A percentile compares a stretch with the other conserved stretches of the same genome.
These are phyloP conservation scores for Neurospora hispaniola DNA, from an alignment of 495 filamentous ascomycete genomes.

Conservation along the genomic window DNA sequence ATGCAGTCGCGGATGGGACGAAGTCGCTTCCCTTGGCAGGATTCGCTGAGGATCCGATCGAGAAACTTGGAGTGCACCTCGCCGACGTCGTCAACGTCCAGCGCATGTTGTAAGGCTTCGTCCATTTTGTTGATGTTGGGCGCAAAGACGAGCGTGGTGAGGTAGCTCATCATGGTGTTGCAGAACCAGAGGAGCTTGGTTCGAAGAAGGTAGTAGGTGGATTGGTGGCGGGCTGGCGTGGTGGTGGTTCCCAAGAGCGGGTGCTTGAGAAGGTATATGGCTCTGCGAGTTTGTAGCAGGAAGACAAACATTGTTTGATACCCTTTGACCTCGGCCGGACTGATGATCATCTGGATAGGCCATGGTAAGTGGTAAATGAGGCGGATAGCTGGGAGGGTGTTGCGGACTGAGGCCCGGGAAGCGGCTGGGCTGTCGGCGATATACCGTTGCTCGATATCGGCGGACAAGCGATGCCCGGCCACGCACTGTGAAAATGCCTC, in stretches of 20 bases:
- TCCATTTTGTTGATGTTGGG: slow-evolving; percentile 44
- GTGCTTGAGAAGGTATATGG: slow-evolving; percentile 56
- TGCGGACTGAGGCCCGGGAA: slow-evolving; percentile 33
- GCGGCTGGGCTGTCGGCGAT: slow-evolving; percentile 21
- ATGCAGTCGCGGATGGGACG: slow-evolving; percentile 55
- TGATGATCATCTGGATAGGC: slow-evolving; percentile 78
- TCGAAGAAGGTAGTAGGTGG: slow-evolving; percentile 50
- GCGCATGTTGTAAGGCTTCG: slow-evolving; percentile 42
- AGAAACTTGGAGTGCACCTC: slow-evolving; percentile 54
- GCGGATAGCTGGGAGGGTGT: slow-evolving; percentile 43
- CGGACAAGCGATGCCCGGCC: slow-evolving; percentile 48
- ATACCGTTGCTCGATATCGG: slow-evolving; percentile 36
- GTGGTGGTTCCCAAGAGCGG: slow-evolving; percentile 30
- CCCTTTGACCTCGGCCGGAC: slow-evolving; percentile 42
- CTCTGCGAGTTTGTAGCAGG: slow-evolving; percentile 64
- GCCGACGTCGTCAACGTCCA: slow-evolving; percentile 78
- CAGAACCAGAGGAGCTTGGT: slow-evolving; percentile 73
- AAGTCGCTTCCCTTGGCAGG: slow-evolving; percentile 54
- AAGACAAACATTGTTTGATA: slow-evolving; percentile 68
- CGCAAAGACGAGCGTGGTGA: slow-evolving; percentile 60
- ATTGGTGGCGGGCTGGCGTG: slow-evolving; percentile 25
- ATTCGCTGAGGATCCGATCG: slow-evolving; percentile 48
- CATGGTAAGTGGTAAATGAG: slow-evolving; percentile 62
- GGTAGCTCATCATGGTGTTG: slow-evolving; percentile 61
- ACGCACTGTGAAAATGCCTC: slow-evolving; percentile 50